Conservation (phyloP, 768 basidiomycete genomes). For the Trametes sanguinea region DNA sequence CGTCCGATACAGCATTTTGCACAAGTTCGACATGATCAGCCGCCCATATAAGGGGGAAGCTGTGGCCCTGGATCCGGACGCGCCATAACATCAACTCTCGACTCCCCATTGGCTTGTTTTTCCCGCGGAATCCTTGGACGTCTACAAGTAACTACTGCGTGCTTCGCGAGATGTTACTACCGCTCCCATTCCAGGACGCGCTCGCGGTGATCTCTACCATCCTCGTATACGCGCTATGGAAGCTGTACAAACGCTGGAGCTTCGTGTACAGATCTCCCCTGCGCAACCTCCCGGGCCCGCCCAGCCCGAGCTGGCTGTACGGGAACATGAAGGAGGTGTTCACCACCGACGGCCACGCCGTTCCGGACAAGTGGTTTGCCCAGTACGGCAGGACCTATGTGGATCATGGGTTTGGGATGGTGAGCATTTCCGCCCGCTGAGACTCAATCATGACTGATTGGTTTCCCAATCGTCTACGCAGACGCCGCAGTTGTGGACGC, state of each 20-base stretch:
- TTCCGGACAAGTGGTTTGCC: constrained; percentile 42
- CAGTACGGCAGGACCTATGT: constrained; percentile 49
- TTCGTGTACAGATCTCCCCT: constrained; percentile 39
- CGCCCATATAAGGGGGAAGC: too few species aligned
- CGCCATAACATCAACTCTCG: too few species aligned
- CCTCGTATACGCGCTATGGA: not conserved
- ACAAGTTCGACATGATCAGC: too few species aligned
- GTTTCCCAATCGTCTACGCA: not conserved
- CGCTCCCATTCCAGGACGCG: not conserved
- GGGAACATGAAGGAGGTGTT: constrained; percentile 51
- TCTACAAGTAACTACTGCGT: too few species aligned
- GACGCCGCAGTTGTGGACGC: constrained; percentile 18
- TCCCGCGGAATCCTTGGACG: too few species aligned
- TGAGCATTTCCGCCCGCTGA: constrained; percentile 29
- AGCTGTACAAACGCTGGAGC: not conserved
- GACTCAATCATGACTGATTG: not conserved
- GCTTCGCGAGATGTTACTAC: too few species aligned
- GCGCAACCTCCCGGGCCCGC: constrained; percentile 51
- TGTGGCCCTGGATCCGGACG: too few species aligned
- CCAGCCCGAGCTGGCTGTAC: constrained; percentile 45
- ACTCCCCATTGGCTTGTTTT: too few species aligned
- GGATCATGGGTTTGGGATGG: constrained; percentile 47
- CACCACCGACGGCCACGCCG: constrained; percentile 42
- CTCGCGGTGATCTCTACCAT: not conserved
- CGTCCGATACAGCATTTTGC: too few species aligned